Conservation (phyloP, 176 grass and related monocot genomes). For the Aegilops bicornis region DNA sequence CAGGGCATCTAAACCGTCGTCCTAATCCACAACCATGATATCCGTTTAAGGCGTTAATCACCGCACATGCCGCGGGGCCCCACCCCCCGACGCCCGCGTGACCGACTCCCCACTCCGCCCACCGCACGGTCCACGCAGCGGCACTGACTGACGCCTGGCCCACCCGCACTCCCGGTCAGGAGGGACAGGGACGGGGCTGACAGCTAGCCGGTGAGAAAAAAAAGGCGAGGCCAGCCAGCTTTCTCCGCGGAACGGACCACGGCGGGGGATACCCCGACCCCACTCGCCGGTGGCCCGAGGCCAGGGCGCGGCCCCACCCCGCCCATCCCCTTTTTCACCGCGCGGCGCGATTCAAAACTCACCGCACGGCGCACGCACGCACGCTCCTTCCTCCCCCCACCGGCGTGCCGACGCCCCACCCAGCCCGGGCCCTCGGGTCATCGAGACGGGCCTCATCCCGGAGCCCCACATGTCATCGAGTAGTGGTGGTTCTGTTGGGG, state of each 20-base stretch:
- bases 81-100: not conserved
- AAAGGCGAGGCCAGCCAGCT: conserved; percentile 17
- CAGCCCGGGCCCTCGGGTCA: not conserved
- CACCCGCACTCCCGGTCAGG: not conserved
- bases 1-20: not conserved
- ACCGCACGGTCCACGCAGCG: not conserved
- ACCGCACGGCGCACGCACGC: not conserved
- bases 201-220: conserved; percentile 3
- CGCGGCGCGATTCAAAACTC: not conserved
- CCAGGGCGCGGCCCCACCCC: rapidly evolving
- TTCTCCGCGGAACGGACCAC: not conserved
- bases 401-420: not conserved
- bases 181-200: not conserved
- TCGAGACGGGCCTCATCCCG: rapidly evolving
- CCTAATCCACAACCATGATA: not conserved
- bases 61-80: not conserved
- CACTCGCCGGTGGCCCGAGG: not conserved
- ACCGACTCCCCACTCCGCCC: not conserved
- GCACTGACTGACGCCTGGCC: conserved; percentile 4
- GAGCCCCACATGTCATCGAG: not conserved
- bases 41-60: conserved; percentile 1
- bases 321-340: not conserved
- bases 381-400: not conserved
- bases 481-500: conserved; percentile 5
- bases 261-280: not conserved